A percentile compares a stretch with the other conserved stretches of the same genome.
These are phyloP conservation scores for Eremothecium gossypii DNA, from an alignment of 1,139 yeast species.

Conservation along the genomic window DNA sequence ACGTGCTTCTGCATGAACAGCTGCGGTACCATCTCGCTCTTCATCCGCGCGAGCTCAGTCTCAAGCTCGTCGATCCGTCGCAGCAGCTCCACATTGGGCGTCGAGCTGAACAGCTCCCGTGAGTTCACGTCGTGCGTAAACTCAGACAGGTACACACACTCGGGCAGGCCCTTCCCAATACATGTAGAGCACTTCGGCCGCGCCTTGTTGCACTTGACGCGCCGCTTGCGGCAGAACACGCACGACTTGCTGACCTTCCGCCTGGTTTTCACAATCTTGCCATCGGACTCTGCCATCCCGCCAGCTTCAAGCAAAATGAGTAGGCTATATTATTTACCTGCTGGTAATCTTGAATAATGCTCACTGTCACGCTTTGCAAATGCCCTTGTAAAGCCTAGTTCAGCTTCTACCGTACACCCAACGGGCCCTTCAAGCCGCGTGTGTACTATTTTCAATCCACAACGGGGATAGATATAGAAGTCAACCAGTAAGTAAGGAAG, in stretches of 20 bases:
- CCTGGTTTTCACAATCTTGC: slow-evolving; percentile 9
- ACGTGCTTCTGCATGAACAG: not conserved
- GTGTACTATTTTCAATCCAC: no score
- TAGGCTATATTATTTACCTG: no score
- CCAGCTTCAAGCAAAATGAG: not conserved
- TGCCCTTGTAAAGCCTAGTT: no score
- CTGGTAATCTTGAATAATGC: no score
- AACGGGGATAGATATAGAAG: no score
- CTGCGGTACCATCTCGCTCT: not conserved
- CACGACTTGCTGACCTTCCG: slow-evolving; percentile 27
- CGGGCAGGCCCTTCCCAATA: slow-evolving; percentile 15
- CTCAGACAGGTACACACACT: slow-evolving; percentile 21
- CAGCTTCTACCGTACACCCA: no score
- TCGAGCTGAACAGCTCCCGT: slow-evolving; percentile 16
- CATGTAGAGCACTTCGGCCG: slow-evolving; percentile 24
- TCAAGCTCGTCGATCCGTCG: slow-evolving; percentile 17
- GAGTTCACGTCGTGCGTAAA: slow-evolving; percentile 16
- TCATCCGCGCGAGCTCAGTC: slow-evolving; percentile 7
- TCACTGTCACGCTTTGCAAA: no score
- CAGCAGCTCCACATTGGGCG: slow-evolving; percentile 21
- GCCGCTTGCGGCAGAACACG: slow-evolving; percentile 25
- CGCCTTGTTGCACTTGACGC: slow-evolving; percentile 27
- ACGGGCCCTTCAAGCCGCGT: no score
- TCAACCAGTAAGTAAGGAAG: no score
- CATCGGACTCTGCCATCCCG: slow-evolving; percentile 1